Percentiles rank a stretch among this genome's conserved stretches.
Evolutionary conservation across 352 stramenopile species (phyloP).

Genomic region (Aphanomyces cochlioides): DNA sequence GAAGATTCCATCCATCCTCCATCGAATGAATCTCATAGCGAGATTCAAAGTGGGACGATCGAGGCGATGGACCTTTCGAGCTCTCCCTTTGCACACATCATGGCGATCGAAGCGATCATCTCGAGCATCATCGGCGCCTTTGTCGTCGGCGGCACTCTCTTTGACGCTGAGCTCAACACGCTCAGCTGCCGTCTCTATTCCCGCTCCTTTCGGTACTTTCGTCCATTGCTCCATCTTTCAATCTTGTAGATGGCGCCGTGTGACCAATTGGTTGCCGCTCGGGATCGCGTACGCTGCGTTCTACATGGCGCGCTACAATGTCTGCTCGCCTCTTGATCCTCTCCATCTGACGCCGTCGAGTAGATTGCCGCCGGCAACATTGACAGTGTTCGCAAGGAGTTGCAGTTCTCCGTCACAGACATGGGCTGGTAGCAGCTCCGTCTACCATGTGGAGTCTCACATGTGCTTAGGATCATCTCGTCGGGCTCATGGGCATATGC

Average conservation of each 20-base stretch:
- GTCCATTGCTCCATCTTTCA: neutral
- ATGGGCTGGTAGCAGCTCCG: slow-evolving; percentile 52
- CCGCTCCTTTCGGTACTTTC: slow-evolving; percentile 45
- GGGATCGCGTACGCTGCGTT: slow-evolving; percentile 67
- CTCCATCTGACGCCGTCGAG: neutral
- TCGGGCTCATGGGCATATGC: slow-evolving; percentile 67
- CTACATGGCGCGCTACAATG: slow-evolving; percentile 71
- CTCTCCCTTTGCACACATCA: too few species aligned
- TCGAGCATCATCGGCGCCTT: slow-evolving; percentile 57
- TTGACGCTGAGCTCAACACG: slow-evolving; percentile 60
- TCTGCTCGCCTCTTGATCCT: slow-evolving; percentile 25
- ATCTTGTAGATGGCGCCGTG: slow-evolving; percentile 47
- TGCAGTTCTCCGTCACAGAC: slow-evolving; percentile 63
- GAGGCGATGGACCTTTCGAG: too few species aligned
- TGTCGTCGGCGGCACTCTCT: slow-evolving; percentile 48
- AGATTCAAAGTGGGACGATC: too few species aligned
- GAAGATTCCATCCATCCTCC: neutral
- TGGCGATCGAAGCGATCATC: slow-evolving; percentile 33
- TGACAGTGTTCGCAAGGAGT: slow-evolving; percentile 42
- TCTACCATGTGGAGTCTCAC: neutral
- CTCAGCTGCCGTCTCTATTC: slow-evolving; percentile 53
- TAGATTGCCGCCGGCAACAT: slow-evolving; percentile 54
- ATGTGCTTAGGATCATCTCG: slow-evolving; percentile 49
- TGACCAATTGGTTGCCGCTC: slow-evolving; percentile 77
- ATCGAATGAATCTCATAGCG: neutral